A percentile compares a stretch with the other conserved stretches of the same genome.
Evolutionary conservation across 805 yeast species (phyloP).

Genomic region (Kodamaea fukazawae): DNA sequence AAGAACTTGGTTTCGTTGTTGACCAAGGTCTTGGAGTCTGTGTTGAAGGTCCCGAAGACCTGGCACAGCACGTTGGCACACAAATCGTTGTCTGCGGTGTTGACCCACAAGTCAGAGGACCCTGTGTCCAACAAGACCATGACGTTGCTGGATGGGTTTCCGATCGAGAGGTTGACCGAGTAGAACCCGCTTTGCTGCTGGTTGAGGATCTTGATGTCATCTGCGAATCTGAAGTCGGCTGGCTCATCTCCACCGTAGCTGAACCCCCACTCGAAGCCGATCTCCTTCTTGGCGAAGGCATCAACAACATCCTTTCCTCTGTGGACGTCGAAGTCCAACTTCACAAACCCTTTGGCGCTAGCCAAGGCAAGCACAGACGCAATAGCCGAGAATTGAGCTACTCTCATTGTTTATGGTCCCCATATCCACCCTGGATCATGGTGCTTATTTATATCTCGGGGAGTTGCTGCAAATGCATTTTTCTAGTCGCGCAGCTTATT

Average conservation of each 20-base stretch:
- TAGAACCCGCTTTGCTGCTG: slow-evolving; percentile 15
- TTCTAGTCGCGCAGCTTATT: neutral
- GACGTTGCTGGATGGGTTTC: slow-evolving; percentile 55
- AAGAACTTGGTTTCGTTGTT: slow-evolving; percentile 20
- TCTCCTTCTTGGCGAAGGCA: slow-evolving; percentile 15
- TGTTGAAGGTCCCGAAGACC: slow-evolving; percentile 18
- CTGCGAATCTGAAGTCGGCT: neutral
- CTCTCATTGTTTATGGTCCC: neutral
- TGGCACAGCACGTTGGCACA: slow-evolving; percentile 16
- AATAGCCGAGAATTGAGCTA: neutral
- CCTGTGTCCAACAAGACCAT: slow-evolving; percentile 69
- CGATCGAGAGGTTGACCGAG: slow-evolving; percentile 33
- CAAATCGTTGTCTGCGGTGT: slow-evolving; percentile 21
- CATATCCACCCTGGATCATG: too few species aligned
- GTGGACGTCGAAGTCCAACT: slow-evolving; percentile 23
- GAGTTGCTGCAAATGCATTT: too few species aligned
- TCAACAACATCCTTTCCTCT: slow-evolving; percentile 16
- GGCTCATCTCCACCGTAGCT: neutral
- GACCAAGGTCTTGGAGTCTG: slow-evolving; percentile 15
- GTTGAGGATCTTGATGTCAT: slow-evolving; percentile 1
- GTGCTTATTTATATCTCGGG: too few species aligned
- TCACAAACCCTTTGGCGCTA: slow-evolving; percentile 19
- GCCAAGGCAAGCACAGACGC: slow-evolving; percentile 1
- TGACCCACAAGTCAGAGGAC: slow-evolving; percentile 72
- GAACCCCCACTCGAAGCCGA: slow-evolving; percentile 9